These are phyloP conservation scores for Colletotrichum tabaci DNA, from an alignment of 2,329 filamentous ascomycete species.

Conservation along the genomic window DNA sequence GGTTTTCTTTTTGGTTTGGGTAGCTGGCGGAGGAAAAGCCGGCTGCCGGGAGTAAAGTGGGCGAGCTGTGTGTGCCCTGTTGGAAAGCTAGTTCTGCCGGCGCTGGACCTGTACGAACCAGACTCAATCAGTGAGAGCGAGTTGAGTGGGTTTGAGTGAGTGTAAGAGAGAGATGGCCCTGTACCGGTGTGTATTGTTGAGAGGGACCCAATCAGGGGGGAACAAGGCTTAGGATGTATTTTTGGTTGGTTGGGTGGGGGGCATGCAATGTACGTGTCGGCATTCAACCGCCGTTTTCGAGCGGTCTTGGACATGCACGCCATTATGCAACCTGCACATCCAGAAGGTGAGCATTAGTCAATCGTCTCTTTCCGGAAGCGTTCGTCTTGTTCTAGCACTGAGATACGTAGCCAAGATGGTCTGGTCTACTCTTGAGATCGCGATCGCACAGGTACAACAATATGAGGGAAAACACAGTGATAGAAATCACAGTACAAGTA, in stretches of 20 bases:
- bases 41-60: conserved; percentile 32
- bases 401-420: not conserved
- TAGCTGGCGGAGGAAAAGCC: conserved; percentile 25
- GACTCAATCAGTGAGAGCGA: not conserved
- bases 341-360: conserved; percentile 13
- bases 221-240: not conserved
- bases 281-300: conserved; percentile 6
- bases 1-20: not conserved
- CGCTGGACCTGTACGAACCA: not conserved
- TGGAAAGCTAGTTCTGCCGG: not conserved
- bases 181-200: conserved; percentile 34
- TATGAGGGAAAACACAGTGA: too few species aligned
- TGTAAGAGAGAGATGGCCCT: not conserved
- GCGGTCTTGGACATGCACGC: conserved; percentile 15
- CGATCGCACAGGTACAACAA: too few species aligned
- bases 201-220: conserved; percentile 39
- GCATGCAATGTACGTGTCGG: conserved; percentile 30
- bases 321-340: conserved; percentile 19
- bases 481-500: too few species aligned
- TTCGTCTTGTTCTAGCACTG: not conserved
- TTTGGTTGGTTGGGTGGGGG: conserved; percentile 30
- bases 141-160: not conserved
- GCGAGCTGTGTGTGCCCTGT: conserved; percentile 6
- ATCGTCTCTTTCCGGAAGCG: conserved; percentile 1
- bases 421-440: too few species aligned